phyloP scores from a whole-genome alignment of 306 rosid genomes.

The Vigna unguiculata region DNA sequence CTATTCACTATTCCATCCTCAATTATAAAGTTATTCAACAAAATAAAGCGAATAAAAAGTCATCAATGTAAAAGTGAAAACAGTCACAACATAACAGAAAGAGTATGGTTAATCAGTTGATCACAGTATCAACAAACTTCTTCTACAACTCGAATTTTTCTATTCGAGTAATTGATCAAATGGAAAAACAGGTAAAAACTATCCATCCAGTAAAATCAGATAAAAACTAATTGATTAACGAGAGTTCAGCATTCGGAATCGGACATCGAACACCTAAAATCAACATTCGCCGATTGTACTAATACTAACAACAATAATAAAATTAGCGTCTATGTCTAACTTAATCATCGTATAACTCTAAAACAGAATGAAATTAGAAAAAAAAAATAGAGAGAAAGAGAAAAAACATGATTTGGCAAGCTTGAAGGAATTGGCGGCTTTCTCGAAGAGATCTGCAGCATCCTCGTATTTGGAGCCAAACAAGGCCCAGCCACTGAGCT shows the following conservation, averaged over 20 bases:
- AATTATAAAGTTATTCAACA: conserved; percentile 6
- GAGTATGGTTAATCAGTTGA: neutral
- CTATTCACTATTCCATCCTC: conserved; percentile 16
- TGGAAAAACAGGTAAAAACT: neutral
- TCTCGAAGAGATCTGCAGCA: conserved; percentile 95
- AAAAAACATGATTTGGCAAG: conserved; percentile 84
- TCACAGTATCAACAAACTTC: neutral
- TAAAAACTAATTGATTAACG: neutral
- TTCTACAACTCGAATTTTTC: neutral
- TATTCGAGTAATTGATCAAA: conserved; percentile 11
- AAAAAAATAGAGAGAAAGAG: neutral
- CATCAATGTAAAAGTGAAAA: conserved; percentile 7
- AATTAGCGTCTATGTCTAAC: neutral
- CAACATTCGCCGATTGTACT: conserved; percentile 17
- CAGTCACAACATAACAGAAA: neutral
- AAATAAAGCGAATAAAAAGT: neutral
- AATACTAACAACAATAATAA: neutral
- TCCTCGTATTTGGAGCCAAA: conserved; percentile 84
- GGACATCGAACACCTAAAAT: neutral
- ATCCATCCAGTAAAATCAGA: conserved; percentile 10
- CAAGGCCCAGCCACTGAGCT: conserved; percentile 82
- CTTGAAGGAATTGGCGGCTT: conserved; percentile 90
- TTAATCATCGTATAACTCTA: neutral
- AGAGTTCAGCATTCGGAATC: conserved; percentile 16
- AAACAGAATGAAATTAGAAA: too few species aligned